Evolutionary conservation across 345 rosid species (phyloP).

Genomic region (Brassica nigra): DNA sequence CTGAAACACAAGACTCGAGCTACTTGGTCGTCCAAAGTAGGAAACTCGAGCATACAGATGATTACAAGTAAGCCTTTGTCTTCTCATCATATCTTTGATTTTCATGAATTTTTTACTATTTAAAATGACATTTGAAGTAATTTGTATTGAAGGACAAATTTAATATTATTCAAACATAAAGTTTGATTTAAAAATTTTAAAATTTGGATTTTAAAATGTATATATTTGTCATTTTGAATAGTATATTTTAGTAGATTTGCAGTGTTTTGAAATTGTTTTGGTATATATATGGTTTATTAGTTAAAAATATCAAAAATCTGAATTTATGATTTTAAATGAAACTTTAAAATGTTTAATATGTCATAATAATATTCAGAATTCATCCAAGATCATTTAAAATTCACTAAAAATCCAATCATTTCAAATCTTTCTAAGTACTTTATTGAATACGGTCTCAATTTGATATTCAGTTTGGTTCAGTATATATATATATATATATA

Average conservation of each 20-base stretch:
- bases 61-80: neutral
- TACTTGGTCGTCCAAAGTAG: neutral
- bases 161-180: neutral
- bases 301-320: neutral
- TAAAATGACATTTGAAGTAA: neutral
- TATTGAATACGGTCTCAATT: neutral
- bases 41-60: neutral
- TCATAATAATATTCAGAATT: neutral
- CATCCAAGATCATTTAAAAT: neutral
- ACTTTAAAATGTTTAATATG: no score
- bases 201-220: no score
- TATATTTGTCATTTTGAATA: neutral
- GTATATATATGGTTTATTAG: neutral
- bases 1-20: neutral
- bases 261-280: neutral
- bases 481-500: no score
- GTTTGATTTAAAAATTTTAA: no score
- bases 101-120: neutral
- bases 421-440: neutral
- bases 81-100: neutral
- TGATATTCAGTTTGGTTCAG: no score
- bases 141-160: neutral
- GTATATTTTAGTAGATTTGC: neutral
- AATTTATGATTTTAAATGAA: no score
- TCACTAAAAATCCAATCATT: neutral